Evolutionary conservation across 805 yeast genomes (phyloP).

Genomic region (Dipodascus albidus): DNA sequence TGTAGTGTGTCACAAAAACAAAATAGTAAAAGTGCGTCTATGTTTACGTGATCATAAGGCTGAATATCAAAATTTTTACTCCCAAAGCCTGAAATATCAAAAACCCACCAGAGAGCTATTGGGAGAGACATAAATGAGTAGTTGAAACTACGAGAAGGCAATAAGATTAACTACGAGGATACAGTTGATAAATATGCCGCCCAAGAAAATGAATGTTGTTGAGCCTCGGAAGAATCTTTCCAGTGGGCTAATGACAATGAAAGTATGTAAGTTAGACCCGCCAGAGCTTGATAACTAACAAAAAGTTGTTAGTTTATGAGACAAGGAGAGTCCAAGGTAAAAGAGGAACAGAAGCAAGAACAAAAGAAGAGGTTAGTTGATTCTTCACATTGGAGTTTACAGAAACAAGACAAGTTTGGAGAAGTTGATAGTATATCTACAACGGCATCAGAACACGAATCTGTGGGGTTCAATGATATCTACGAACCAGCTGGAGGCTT

Average conservation of each 20-base stretch:
- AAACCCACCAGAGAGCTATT: not conserved
- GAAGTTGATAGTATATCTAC: not conserved
- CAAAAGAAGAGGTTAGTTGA: not conserved
- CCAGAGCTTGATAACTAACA: not conserved
- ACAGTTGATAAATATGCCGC: not conserved
- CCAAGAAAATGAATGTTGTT: not conserved
- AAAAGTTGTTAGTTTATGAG: not conserved
- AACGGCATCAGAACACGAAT: not conserved
- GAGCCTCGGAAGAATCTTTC: not conserved
- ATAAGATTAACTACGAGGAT: not conserved
- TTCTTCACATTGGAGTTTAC: conserved; percentile 1
- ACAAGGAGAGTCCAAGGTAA: not conserved
- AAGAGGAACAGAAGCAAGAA: not conserved
- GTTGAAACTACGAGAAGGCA: too few relatives aligned
- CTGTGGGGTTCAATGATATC: not conserved
- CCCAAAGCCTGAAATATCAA: not conserved
- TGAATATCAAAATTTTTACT: conserved; percentile 1
- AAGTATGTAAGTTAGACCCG: not conserved
- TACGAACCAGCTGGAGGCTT: not conserved
- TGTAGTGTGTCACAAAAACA: not conserved
- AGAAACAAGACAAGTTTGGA: not conserved
- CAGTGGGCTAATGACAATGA: not conserved
- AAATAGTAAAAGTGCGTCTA: not conserved
- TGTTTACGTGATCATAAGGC: not conserved
- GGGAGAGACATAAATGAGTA: not conserved